These are phyloP conservation scores for Davidsoniella neocaledoniae DNA, from an alignment of 2,329 filamentous ascomycete species.

Conservation along the genomic window DNA sequence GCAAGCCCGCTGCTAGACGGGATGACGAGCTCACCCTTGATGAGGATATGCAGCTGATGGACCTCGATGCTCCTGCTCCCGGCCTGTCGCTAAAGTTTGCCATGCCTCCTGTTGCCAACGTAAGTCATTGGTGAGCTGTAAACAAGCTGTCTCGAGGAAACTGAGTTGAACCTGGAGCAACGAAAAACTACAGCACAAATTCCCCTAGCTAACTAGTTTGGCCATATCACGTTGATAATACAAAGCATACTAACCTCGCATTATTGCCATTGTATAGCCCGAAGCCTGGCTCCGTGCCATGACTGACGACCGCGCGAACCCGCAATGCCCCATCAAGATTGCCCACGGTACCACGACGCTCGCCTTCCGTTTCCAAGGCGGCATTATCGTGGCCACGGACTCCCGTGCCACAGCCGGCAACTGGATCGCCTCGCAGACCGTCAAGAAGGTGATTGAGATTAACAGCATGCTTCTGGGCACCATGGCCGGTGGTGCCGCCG, in stretches of 20 bases:
- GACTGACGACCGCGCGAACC: slow-evolving; percentile 94
- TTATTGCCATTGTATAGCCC: slow-evolving; percentile 35
- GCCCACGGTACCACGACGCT: slow-evolving; percentile 97
- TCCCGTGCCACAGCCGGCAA: slow-evolving; percentile 92
- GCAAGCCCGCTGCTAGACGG: slow-evolving; percentile 54
- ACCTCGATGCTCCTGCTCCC: slow-evolving; percentile 42
- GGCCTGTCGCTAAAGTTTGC: slow-evolving; percentile 84
- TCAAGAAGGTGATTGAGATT: slow-evolving; percentile 99
- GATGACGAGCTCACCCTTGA: slow-evolving; percentile 57
- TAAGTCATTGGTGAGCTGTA: slow-evolving; percentile 25
- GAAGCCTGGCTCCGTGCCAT: slow-evolving; percentile 90
- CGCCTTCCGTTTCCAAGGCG: slow-evolving; percentile 93
- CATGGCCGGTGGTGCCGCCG: slow-evolving; percentile 95
- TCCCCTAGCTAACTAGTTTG: neutral
- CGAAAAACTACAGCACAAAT: slow-evolving; percentile 11
- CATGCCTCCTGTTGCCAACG: slow-evolving; percentile 81
- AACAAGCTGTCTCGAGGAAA: too few species aligned
- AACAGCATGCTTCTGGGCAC: slow-evolving; percentile 87
- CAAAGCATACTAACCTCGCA: slow-evolving; percentile 8
- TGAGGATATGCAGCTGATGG: slow-evolving; percentile 56
- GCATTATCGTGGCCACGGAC: slow-evolving; percentile 96
- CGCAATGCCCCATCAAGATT: slow-evolving; percentile 96
- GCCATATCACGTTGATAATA: slow-evolving; percentile 3
- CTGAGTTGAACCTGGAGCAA: too few species aligned
- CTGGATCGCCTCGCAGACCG: slow-evolving; percentile 99